A percentile compares a stretch with the other conserved stretches of the same genome.
phyloP scores from a whole-genome alignment of 2,329 filamentous ascomycete species.

The Pleomassaria siparia region DNA sequence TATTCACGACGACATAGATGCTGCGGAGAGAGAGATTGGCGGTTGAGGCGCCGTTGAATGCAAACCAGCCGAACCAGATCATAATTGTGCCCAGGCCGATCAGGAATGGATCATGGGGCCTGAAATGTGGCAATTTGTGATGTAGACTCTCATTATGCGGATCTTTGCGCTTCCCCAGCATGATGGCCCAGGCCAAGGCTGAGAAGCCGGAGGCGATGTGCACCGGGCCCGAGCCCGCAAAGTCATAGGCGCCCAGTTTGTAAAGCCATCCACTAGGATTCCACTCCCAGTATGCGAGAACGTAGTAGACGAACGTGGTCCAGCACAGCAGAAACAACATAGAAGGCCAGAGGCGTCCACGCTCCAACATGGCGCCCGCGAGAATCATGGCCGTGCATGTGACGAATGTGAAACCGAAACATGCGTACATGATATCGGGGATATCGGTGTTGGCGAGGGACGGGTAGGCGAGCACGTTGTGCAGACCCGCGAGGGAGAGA shows the following conservation, averaged over 20 bases:
- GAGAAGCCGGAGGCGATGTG: constrained; percentile 73
- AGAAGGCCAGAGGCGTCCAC: constrained; percentile 29
- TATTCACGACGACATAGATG: constrained; percentile 60
- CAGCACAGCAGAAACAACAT: constrained; percentile 40
- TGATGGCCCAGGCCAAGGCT: constrained; percentile 71
- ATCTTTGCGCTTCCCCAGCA: constrained; percentile 70
- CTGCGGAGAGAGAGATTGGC: constrained; percentile 56
- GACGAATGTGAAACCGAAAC: constrained; percentile 39
- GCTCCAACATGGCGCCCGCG: constrained; percentile 37
- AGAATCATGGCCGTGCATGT: constrained; percentile 38
- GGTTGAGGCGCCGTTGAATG: constrained; percentile 45
- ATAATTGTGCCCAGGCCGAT: constrained; percentile 73
- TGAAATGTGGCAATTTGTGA: constrained; percentile 59
- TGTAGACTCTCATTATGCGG: constrained; percentile 53
- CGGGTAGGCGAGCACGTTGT: constrained; percentile 31
- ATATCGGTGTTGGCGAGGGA: constrained; percentile 37
- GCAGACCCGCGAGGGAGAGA: constrained; percentile 33
- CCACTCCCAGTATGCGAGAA: constrained; percentile 76
- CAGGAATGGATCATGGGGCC: constrained; percentile 73
- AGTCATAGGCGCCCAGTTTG: constrained; percentile 69
- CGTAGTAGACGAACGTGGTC: constrained; percentile 41
- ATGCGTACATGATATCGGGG: constrained; percentile 36
- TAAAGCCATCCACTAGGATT: constrained; percentile 72
- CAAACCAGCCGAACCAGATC: constrained; percentile 42
- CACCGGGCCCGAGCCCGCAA: constrained; percentile 73